Conservation (phyloP, 495 filamentous ascomycete species). For the Choiromyces venosus region DNA sequence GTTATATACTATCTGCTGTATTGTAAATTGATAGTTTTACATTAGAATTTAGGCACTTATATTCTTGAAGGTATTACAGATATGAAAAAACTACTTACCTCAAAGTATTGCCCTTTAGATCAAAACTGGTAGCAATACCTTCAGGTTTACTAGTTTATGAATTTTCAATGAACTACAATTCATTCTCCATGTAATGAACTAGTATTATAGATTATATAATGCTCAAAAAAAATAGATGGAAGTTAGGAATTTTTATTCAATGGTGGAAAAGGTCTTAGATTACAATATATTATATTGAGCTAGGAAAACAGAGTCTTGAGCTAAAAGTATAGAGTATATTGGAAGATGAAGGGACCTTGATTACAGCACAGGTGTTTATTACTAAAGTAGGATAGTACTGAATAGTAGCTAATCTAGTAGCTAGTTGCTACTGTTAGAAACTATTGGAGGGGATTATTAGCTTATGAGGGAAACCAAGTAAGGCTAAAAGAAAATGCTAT, state of each 20-base stretch:
- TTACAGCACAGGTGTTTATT: neutral
- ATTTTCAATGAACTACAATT: neutral
- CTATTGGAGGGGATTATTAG: neutral
- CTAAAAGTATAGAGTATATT: neutral
- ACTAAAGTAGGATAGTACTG: neutral
- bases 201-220: neutral
- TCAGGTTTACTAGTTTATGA: neutral
- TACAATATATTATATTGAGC: neutral
- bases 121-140: neutral
- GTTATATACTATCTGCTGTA: too few species aligned
- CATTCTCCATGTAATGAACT: neutral
- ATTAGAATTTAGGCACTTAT: too few species aligned
- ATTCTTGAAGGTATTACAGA: neutral
- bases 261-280: neutral
- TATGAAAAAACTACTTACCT: conserved; percentile 1
- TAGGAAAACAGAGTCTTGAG: neutral
- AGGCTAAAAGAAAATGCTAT: neutral
- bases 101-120: neutral
- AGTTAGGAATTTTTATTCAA: neutral
- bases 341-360: conserved; percentile 3
- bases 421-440: neutral
- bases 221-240: neutral
- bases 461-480: too few species aligned
- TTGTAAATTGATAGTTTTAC: too few species aligned
- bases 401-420: neutral